phyloP scores from a whole-genome alignment of 768 basidiomycete species.

The Agaricus sinodeliciosus region DNA sequence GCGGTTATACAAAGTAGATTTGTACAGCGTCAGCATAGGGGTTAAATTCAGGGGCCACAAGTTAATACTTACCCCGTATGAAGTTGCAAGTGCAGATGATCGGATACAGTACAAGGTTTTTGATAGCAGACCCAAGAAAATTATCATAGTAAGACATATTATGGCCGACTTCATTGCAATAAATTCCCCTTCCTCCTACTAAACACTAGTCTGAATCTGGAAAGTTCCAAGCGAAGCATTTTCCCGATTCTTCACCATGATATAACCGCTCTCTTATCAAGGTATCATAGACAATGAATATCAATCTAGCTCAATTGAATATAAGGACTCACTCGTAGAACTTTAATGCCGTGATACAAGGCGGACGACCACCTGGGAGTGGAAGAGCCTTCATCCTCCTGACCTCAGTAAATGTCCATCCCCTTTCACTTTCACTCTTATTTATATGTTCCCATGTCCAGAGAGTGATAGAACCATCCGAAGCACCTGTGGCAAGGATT shows the following conservation, averaged over 20 bases:
- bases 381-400: constrained; percentile 58
- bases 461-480: constrained; percentile 72
- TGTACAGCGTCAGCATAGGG: too few relatives aligned
- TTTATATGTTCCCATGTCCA: constrained; percentile 56
- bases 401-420: constrained; percentile 70
- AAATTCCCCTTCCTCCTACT: too few relatives aligned
- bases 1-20: too few relatives aligned
- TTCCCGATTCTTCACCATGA: constrained; percentile 61
- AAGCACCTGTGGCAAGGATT: constrained; percentile 73
- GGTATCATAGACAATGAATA: not conserved
- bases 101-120: too few relatives aligned
- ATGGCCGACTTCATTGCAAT: too few relatives aligned
- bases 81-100: too few relatives aligned
- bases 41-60: too few relatives aligned
- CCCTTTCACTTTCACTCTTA: constrained; percentile 27
- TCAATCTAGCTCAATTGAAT: not conserved
- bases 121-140: too few relatives aligned
- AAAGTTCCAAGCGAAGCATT: constrained; percentile 13
- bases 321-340: constrained; percentile 62
- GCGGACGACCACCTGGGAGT: constrained; percentile 33
- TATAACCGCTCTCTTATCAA: constrained; percentile 46
- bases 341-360: constrained; percentile 68
- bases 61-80: too few relatives aligned
- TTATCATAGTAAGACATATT: too few relatives aligned
- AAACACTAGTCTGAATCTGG: not conserved